Evolutionary conservation across 2,329 filamentous ascomycete genomes (phyloP).

Genomic region (Pyricularia grisea): DNA sequence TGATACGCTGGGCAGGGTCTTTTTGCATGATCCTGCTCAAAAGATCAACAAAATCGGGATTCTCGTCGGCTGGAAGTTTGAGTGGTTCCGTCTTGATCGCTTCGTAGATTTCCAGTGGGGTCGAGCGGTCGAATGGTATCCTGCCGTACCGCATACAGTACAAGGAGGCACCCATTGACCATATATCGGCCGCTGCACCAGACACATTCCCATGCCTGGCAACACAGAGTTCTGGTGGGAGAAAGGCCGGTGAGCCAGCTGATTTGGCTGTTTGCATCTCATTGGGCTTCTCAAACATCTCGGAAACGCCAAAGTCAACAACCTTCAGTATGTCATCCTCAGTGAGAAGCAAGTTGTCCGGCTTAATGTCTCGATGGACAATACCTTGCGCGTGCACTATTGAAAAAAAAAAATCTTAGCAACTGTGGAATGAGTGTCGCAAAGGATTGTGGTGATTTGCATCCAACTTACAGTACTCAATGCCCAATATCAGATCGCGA

Average conservation of each 20-base stretch:
- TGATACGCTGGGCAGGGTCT: slow-evolving; percentile 73
- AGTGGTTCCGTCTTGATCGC: slow-evolving; percentile 68
- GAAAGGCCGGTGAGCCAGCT: slow-evolving; percentile 87
- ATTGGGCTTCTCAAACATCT: slow-evolving; percentile 84
- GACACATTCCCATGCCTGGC: slow-evolving; percentile 79
- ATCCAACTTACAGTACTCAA: slow-evolving; percentile 68
- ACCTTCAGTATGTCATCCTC: slow-evolving; percentile 92
- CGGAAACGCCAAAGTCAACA: slow-evolving; percentile 97
- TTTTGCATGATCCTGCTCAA: slow-evolving; percentile 72
- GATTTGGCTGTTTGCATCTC: slow-evolving; percentile 90
- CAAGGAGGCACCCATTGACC: slow-evolving; percentile 95
- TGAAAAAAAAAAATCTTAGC: not conserved
- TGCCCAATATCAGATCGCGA: slow-evolving; percentile 84
- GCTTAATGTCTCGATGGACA: slow-evolving; percentile 95
- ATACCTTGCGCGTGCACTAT: slow-evolving; percentile 87
- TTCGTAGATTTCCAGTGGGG: slow-evolving; percentile 80
- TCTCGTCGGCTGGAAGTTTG: slow-evolving; percentile 51
- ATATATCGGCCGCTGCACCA: slow-evolving; percentile 86
- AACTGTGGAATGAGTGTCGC: not conserved
- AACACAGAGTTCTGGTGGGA: slow-evolving; percentile 87
- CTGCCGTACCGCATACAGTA: slow-evolving; percentile 86
- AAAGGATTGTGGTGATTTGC: not conserved
- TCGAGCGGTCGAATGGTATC: slow-evolving; percentile 74
- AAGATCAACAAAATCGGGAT: slow-evolving; percentile 63
- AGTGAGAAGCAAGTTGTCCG: slow-evolving; percentile 87